Conservation (phyloP, 768 basidiomycete genomes). For the Bullera alba region DNA sequence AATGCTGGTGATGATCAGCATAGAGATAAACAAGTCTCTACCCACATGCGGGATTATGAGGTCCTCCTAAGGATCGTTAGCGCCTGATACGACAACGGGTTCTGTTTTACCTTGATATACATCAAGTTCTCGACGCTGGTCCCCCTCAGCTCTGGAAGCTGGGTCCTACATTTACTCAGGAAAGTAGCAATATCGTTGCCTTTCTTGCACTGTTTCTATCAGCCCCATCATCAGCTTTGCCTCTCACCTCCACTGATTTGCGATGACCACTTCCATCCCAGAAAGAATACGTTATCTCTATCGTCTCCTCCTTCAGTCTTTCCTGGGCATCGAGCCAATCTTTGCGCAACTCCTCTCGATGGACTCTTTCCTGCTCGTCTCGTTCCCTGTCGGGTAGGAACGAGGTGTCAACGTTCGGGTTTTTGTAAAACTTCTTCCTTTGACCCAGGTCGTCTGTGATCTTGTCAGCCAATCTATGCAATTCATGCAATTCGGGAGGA, state of each 20-base stretch:
- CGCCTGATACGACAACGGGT: constrained; percentile 20
- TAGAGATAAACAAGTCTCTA: constrained; percentile 31
- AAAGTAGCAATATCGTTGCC: constrained; percentile 82
- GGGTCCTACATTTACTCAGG: constrained; percentile 84
- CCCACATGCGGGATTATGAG: constrained; percentile 88
- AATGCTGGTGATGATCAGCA: constrained; percentile 56
- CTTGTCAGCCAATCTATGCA: no score
- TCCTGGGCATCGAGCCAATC: constrained; percentile 76
- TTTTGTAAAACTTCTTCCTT: constrained; percentile 78
- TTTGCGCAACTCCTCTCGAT: constrained; percentile 78
- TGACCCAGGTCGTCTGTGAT: constrained; percentile 49
- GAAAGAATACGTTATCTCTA: constrained; percentile 91
- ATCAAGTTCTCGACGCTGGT: constrained; percentile 92
- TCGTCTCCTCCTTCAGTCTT: constrained; percentile 62
- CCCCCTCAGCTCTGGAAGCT: constrained; percentile 84
- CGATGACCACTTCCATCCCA: constrained; percentile 99
- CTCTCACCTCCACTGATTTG: constrained; percentile 73
- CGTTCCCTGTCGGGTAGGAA: constrained; percentile 97
- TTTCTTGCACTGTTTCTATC: constrained; percentile 74
- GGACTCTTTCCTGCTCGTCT: constrained; percentile 81
- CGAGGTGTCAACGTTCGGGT: constrained; percentile 93
- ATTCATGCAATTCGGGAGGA: no score
- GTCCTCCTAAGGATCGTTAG: constrained; percentile 62
- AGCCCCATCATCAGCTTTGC: constrained; percentile 1
- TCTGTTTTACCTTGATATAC: constrained; percentile 95